These are phyloP conservation scores for Rosa rugosa DNA, from an alignment of 306 rosid species.

Conservation along the genomic window DNA sequence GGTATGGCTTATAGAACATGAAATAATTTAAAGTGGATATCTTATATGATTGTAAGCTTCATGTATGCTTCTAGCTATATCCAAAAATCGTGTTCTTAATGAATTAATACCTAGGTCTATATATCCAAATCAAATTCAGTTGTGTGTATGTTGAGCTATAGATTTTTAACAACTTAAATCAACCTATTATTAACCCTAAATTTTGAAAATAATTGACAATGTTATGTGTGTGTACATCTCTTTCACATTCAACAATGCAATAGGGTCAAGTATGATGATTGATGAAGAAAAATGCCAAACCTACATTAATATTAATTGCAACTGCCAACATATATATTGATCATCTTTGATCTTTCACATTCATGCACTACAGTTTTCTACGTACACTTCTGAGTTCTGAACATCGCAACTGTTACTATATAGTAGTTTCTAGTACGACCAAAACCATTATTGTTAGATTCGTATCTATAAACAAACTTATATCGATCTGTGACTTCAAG, in stretches of 20 bases:
- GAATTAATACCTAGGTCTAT: too few species aligned
- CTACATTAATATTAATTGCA: not conserved
- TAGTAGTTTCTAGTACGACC: not conserved
- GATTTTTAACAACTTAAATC: too few species aligned
- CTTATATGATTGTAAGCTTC: too few species aligned
- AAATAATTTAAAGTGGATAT: too few species aligned
- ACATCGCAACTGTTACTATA: not conserved
- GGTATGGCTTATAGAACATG: not conserved
- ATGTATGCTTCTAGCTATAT: not conserved
- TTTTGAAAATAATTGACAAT: not conserved
- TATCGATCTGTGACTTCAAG: not conserved
- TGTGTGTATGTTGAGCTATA: not conserved
- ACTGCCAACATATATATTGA: not conserved
- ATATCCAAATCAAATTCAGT: not conserved
- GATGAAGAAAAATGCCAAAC: not conserved
- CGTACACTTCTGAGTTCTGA: conserved; percentile 6
- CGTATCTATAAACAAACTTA: not conserved
- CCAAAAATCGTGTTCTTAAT: too few species aligned
- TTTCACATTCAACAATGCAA: not conserved
- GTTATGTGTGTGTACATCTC: not conserved
- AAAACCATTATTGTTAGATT: not conserved
- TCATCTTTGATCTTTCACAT: conserved; percentile 9
- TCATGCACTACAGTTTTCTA: not conserved
- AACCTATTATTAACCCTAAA: not conserved
- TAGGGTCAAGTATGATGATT: not conserved